A percentile compares a stretch with the other conserved stretches of the same genome.
phyloP scores from a whole-genome alignment of 345 rosid genomes.

The Toxicodendron radicans region DNA sequence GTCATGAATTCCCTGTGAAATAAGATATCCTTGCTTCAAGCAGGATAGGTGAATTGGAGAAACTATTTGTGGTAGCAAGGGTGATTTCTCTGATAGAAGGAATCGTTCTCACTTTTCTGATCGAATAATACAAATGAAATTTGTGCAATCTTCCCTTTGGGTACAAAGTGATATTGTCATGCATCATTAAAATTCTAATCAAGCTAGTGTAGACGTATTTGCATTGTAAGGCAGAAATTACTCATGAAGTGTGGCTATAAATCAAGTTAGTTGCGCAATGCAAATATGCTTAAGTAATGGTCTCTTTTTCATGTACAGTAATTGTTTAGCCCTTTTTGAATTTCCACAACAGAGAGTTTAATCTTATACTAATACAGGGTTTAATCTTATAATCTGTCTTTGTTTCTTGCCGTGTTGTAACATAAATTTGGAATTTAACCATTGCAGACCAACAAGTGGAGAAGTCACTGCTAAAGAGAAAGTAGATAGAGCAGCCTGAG shows the following conservation, averaged over 20 bases:
- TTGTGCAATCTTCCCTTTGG: background rate
- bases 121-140: background rate
- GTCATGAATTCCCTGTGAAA: background rate
- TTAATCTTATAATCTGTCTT: background rate
- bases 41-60: background rate
- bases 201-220: background rate
- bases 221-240: background rate
- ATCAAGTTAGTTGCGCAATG: background rate
- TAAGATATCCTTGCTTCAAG: background rate
- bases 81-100: background rate
- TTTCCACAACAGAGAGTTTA: too few relatives aligned
- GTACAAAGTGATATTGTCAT: background rate
- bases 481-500: background rate
- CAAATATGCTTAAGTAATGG: background rate
- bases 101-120: background rate
- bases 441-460: constrained; percentile 43
- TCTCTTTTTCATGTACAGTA: background rate
- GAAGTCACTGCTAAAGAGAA: constrained; percentile 25
- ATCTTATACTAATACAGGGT: background rate
- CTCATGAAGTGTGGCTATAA: background rate
- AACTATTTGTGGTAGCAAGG: background rate
- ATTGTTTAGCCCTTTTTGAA: background rate
- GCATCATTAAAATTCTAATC: background rate
- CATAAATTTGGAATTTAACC: constrained; percentile 9
- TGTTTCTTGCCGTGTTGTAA: background rate